Evolutionary conservation across 148 eudicot genomes (phyloP), one percentile per base, ranked within the genome.

Genomic region (Hydrangea macrophylla): DNA sequence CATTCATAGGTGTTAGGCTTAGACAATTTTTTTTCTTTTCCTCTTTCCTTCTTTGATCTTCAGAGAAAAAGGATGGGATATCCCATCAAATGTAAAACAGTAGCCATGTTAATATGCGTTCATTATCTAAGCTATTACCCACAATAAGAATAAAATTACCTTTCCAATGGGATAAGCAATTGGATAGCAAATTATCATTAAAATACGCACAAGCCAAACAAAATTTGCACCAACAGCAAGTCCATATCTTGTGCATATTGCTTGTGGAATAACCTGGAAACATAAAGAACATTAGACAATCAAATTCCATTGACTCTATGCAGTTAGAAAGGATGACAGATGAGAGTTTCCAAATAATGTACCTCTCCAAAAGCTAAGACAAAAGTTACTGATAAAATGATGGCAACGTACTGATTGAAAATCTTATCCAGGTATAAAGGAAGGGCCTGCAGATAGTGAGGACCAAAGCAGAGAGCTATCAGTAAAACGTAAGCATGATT

Each of bases 311-410:
- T 24, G 44, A 55, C 33, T 33, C 1, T 15, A 15, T 17, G 59
- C 5, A 56, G 25, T n/a, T 58, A n/a, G 27, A 36, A 58, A 67
- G 10, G 11, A 28, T 42, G 57, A 42, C 57, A 24, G 35, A 58
- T 22, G 42, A 58, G 27, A 17, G 24, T 44, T 31, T 36, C 1
- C 25, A 25, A 67, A 35, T 30, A 42, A 69, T 13, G 51, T 73
- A 92, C 98, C 96, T 93, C 98, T 22, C 98, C 98, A 70, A 93
- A 93, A 64, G 84, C 80, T 67, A 93, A 84, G 70, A 93, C 98
- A 80, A 93, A 90, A 59, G 98, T 93, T 75, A 93, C 98, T 45
- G 98, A 93, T 32, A 93, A 90, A 55, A 93, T 55, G 69, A 93
- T 90, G 51, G 98, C 96, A 61, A 93, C 68, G 79, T 71, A 88